phyloP scores from a whole-genome alignment of 2,329 filamentous ascomycete genomes.

The Fusarium xyrophilum region DNA sequence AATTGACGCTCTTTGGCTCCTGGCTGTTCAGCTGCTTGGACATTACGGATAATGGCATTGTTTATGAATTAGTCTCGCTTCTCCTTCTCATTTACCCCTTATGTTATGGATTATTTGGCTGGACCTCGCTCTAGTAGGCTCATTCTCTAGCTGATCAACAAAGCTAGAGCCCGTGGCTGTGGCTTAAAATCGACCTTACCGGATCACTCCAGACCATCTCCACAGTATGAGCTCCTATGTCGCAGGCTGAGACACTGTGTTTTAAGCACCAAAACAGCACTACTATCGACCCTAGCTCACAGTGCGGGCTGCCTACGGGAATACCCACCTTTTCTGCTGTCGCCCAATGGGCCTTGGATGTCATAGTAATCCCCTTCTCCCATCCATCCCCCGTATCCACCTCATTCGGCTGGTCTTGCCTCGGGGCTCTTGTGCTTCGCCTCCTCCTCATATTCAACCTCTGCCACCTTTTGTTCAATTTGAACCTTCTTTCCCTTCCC shows the following conservation, averaged over 20 bases:
- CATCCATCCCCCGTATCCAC: constrained; percentile 26
- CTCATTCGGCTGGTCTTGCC: constrained; percentile 16
- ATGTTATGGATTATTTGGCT: constrained; percentile 8
- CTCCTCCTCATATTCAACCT: constrained; percentile 30
- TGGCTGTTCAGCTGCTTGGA: constrained; percentile 4
- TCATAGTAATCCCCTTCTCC: constrained; percentile 40
- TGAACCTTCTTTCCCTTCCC: constrained; percentile 1
- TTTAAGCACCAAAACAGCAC: background rate
- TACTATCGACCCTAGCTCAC: constrained; percentile 15
- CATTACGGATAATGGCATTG: constrained; percentile 1
- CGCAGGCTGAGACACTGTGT: constrained; percentile 31
- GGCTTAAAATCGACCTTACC: constrained; percentile 16
- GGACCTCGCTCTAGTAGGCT: constrained; percentile 23
- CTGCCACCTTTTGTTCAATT: constrained; percentile 29
- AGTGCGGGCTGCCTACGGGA: constrained; percentile 19
- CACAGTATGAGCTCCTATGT: constrained; percentile 28
- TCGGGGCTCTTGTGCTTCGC: constrained; percentile 29
- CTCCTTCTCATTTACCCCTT: constrained; percentile 39
- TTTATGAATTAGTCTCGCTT: constrained; percentile 12
- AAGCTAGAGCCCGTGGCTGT: constrained; percentile 28
- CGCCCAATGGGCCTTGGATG: constrained; percentile 35
- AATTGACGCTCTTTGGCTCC: background rate
- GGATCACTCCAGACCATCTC: constrained; percentile 25
- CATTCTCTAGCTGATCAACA: constrained; percentile 22
- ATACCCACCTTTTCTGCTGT: constrained; percentile 28